A percentile compares a stretch with the other conserved stretches of the same genome.
These are phyloP conservation scores for Isatis lusitanica DNA, from an alignment of 441 rosid species.

Conservation along the genomic window DNA sequence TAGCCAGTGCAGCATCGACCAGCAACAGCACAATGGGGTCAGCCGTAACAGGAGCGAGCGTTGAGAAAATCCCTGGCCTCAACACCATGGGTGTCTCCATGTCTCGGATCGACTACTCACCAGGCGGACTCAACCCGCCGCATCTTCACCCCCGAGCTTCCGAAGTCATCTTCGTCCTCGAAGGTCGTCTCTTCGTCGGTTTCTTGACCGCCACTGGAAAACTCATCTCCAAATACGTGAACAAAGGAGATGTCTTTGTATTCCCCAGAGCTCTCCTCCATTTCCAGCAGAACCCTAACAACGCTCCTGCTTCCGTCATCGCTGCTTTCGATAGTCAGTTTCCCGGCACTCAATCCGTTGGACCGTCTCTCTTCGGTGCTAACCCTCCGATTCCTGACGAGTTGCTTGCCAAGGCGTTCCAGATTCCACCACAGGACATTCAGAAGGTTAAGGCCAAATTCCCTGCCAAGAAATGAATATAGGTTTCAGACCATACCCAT, in stretches of 20 bases:
- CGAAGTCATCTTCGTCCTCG: conserved; percentile 59
- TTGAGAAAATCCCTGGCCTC: conserved; percentile 74
- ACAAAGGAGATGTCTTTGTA: conserved; percentile 65
- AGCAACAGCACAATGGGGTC: conserved; percentile 58
- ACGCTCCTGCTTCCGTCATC: conserved; percentile 49
- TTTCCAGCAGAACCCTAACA: conserved; percentile 65
- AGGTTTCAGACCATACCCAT: not conserved
- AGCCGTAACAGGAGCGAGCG: conserved; percentile 52
- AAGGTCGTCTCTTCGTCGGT: conserved; percentile 70
- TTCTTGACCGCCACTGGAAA: conserved; percentile 64
- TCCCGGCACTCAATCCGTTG: conserved; percentile 71
- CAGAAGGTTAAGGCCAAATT: conserved; percentile 57
- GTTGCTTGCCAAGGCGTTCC: conserved; percentile 68
- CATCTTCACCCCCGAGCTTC: conserved; percentile 84
- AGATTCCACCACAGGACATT: conserved; percentile 52
- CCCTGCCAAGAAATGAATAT: conserved; percentile 30
- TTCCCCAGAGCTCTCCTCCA: conserved; percentile 72
- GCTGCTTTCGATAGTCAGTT: conserved; percentile 74
- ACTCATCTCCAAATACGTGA: conserved; percentile 49
- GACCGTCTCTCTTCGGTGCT: conserved; percentile 52
- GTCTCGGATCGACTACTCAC: conserved; percentile 57
- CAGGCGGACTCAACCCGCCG: conserved; percentile 68
- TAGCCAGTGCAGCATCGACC: conserved; percentile 47
- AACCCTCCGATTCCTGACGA: conserved; percentile 58
- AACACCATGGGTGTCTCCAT: conserved; percentile 75